Evolutionary conservation across 1,284 basidiomycete genomes (phyloP), one percentile per base, ranked within the genome.

Genomic region (Filobasidium uniguttulatum): DNA sequence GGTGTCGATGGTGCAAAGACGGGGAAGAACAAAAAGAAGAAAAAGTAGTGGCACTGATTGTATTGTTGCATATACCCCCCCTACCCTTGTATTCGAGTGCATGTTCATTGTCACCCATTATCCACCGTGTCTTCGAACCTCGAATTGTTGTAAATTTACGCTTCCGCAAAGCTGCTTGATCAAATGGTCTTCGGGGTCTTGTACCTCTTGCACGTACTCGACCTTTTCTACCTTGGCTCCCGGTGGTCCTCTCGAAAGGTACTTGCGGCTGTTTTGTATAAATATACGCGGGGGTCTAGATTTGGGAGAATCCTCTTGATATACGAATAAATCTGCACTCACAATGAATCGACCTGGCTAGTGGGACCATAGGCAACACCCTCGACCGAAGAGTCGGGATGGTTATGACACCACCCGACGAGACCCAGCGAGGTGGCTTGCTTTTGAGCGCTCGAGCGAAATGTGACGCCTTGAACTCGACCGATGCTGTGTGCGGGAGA

Each of bases 331-430:
- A n/a, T 14, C n/a, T 9, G n/a, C 14, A 58, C 60, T 48, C 43
- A 64, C 67, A 69, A 66, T 30, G 60, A 53, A 9, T 59, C 47
- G n/a, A 69, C 48, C 37, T 62, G 60, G 3, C 61, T 60, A 8
- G 50, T 20, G 7, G 57, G 40, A 3, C 66, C 67, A 3, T 60
- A 59, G 7, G 63, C 67, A 3, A 61, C 59, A n/a, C 67, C 67
- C 46, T 67, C 62, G 34, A 69, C 67, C 31, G 57, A 60, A 26
- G 55, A 55, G 52, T 67, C 67, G 1, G 63, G 59, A 48, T 63
- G 58, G 52, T 69, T 69, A 38, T 60, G 59, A 31, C 60, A 62
- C 62, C 65, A 66, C 25, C 67, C 67, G 31, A 55, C 55, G 15
- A 69, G 46, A 3, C 61, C 62, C 3, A 67, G 59, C 15, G 55